Percentiles rank a stretch among this genome's conserved stretches.
Conservation (phyloP, 192 early-diverging fungal genomes). For the Rhizophlyctis rosea region DNA sequence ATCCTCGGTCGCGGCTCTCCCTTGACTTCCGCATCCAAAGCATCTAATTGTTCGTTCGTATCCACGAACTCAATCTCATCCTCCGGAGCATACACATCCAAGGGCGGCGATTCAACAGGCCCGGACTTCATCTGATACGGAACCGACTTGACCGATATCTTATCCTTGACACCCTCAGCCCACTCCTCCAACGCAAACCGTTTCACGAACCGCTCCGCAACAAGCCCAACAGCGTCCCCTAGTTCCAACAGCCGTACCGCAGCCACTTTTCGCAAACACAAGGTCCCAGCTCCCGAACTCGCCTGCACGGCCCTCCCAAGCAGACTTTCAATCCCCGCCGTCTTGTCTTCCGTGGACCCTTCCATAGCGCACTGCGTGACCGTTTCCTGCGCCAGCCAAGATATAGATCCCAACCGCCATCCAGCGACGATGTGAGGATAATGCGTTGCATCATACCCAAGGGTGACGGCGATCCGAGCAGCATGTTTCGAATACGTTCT, state of each 20-base stretch:
- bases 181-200: neutral
- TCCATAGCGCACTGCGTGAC: neutral
- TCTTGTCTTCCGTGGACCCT: neutral
- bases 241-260: neutral
- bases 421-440: neutral
- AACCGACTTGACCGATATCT: neutral
- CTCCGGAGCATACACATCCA: neutral
- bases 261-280: neutral
- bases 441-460: neutral
- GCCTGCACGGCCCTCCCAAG: neutral
- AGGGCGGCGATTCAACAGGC: neutral
- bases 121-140: neutral
- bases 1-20: no score
- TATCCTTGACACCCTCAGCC: neutral
- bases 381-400: neutral
- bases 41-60: neutral
- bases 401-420: neutral
- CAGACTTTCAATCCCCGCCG: neutral
- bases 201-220: neutral
- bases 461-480: neutral
- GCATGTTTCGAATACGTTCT: neutral
- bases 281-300: neutral
- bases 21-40: neutral
- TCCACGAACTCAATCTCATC: neutral
- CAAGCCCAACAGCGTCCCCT: neutral